Evolutionary conservation across 2,329 filamentous ascomycete species (phyloP).

Genomic region (Ophiostoma piceae): DNA sequence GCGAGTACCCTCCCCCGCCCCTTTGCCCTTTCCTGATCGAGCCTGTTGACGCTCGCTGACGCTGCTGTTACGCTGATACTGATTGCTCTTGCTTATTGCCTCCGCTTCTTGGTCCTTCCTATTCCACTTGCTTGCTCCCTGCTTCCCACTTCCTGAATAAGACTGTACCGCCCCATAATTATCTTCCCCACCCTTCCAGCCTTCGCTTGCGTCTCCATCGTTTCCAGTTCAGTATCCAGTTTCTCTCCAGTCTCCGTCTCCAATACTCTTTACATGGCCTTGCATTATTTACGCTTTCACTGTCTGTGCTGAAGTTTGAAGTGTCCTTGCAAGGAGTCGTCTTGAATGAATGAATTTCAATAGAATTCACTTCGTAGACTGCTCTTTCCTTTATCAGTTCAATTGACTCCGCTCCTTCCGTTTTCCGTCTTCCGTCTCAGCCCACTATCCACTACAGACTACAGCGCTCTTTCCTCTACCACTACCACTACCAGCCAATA

Average conservation of each 20-base stretch:
- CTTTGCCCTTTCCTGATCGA: not conserved
- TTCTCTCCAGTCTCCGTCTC: too few relatives aligned
- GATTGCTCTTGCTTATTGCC: not conserved
- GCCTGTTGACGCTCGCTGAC: not conserved
- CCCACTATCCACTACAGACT: not conserved
- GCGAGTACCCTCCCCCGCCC: not conserved
- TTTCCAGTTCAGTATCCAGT: too few relatives aligned
- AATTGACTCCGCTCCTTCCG: slow-evolving; percentile 7
- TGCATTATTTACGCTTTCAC: not conserved
- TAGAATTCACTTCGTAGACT: too few relatives aligned
- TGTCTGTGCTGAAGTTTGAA: slow-evolving; percentile 4
- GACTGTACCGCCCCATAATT: not conserved
- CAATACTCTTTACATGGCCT: too few relatives aligned
- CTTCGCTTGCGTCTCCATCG: not conserved
- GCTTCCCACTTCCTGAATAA: not conserved
- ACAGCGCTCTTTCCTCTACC: not conserved
- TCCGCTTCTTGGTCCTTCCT: not conserved
- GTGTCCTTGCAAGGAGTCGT: not conserved
- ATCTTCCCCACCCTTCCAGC: slow-evolving; percentile 1
- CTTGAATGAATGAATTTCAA: too few relatives aligned
- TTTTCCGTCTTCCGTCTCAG: not conserved
- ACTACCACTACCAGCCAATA: not conserved
- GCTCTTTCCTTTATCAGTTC: not conserved
- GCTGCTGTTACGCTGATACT: not conserved
- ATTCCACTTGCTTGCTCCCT: too few relatives aligned